Percentiles rank a stretch among this genome's conserved stretches.
Conservation (phyloP, 2,329 filamentous ascomycete genomes). For the Alternaria gansuensis region DNA sequence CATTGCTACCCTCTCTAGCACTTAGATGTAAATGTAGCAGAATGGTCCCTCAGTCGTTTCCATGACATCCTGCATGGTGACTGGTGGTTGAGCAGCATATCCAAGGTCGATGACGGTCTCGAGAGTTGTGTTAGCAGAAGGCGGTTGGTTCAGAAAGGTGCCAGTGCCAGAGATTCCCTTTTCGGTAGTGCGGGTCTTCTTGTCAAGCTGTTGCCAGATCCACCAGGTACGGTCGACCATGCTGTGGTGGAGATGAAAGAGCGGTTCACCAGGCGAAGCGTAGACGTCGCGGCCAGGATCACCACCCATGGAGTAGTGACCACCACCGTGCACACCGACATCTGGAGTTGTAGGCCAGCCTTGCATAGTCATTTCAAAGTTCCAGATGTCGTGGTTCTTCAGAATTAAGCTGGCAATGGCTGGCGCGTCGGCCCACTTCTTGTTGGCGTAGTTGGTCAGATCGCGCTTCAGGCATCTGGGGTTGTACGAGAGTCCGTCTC, state of each 20-base stretch:
- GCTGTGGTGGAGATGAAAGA: conserved; percentile 60
- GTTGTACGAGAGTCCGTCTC: conserved; percentile 30
- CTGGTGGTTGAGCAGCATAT: conserved; percentile 37
- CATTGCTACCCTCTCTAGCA: not conserved
- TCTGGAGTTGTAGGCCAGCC: conserved; percentile 35
- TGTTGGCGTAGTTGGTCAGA: conserved; percentile 37
- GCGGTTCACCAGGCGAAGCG: conserved; percentile 42
- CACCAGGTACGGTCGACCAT: conserved; percentile 58
- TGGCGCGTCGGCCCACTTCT: conserved; percentile 36
- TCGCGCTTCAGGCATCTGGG: conserved; percentile 41
- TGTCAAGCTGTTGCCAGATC: conserved; percentile 52
- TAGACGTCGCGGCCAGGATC: conserved; percentile 51
- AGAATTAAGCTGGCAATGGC: conserved; percentile 38
- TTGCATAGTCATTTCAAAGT: conserved; percentile 47
- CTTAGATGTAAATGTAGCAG: conserved; percentile 48
- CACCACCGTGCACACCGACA: conserved; percentile 45
- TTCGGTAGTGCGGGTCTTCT: conserved; percentile 43
- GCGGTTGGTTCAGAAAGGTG: conserved; percentile 57
- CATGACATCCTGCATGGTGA: conserved; percentile 42
- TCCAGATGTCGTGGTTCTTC: conserved; percentile 32
- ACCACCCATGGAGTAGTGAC: conserved; percentile 58
- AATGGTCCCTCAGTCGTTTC: conserved; percentile 46
- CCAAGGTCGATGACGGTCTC: conserved; percentile 56
- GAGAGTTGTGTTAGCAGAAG: conserved; percentile 58
- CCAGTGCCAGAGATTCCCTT: conserved; percentile 55